Conservation (phyloP, 225 moss, liverwort and hornwort species). For the Anthoceros angustus region DNA sequence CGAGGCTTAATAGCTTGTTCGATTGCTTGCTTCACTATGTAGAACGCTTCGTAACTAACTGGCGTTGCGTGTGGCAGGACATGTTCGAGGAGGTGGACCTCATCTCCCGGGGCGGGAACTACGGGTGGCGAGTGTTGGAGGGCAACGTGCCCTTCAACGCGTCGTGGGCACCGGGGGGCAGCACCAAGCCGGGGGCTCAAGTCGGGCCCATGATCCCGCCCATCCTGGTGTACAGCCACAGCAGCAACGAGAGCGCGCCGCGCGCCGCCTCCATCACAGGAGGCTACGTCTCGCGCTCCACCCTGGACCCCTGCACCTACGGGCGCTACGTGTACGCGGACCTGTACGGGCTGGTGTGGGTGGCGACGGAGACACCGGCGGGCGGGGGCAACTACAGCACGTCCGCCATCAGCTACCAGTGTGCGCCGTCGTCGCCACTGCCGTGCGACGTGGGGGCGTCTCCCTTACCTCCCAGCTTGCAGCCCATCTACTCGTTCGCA, state of each 20-base stretch:
- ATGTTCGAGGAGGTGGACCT: slow-evolving; percentile 53
- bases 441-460: slow-evolving; percentile 19
- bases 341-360: slow-evolving; percentile 32
- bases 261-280: slow-evolving; percentile 31
- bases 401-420: slow-evolving; percentile 21
- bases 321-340: slow-evolving; percentile 72
- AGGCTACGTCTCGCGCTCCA: slow-evolving; percentile 65
- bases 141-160: slow-evolving; percentile 32
- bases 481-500: slow-evolving; percentile 41
- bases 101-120: slow-evolving; percentile 84
- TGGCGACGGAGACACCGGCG: slow-evolving; percentile 42
- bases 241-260: not conserved
- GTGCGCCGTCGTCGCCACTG: slow-evolving; percentile 37
- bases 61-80: slow-evolving; percentile 21
- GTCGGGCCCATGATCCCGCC: slow-evolving; percentile 43
- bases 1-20: not conserved
- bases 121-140: slow-evolving; percentile 88
- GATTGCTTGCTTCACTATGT: not conserved
- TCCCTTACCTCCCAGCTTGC: slow-evolving; percentile 11
- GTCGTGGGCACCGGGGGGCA: slow-evolving; percentile 34
- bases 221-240: slow-evolving; percentile 50
- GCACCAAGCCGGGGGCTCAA: slow-evolving; percentile 26
- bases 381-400: slow-evolving; percentile 38
- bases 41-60: not conserved
- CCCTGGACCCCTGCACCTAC: slow-evolving; percentile 53